Percentiles rank a stretch among this genome's conserved stretches.
These are phyloP conservation scores for Crithidia bombi DNA, from an alignment of 208 protist genomes.

Conservation along the genomic window DNA sequence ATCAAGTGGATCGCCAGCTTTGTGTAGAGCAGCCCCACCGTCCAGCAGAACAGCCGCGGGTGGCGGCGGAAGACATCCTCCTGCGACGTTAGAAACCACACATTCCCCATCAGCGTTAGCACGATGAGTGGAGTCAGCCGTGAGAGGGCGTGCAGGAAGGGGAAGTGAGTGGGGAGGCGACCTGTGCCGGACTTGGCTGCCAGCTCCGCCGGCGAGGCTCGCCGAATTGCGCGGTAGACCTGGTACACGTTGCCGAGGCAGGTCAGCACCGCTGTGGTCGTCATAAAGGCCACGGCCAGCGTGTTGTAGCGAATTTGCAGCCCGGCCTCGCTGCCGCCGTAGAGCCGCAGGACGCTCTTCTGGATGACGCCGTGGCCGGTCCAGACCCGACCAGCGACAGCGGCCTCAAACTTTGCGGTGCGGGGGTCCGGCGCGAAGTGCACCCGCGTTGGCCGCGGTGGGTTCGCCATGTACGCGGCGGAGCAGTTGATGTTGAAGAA, in stretches of 20 bases:
- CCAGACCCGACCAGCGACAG: constrained; percentile 35
- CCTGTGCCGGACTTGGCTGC: constrained; percentile 12
- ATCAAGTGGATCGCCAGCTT: constrained; percentile 86
- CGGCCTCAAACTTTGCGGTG: constrained; percentile 17
- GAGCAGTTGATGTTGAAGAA: constrained; percentile 65
- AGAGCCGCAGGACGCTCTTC: constrained; percentile 56
- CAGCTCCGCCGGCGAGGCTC: constrained; percentile 13
- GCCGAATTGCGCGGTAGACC: constrained; percentile 58
- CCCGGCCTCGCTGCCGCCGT: constrained; percentile 39
- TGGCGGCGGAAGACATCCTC: constrained; percentile 74
- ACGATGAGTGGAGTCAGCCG: constrained; percentile 55
- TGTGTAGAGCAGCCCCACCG: constrained; percentile 77
- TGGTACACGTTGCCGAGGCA: constrained; percentile 62
- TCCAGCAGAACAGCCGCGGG: constrained; percentile 86
- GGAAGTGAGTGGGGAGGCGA: constrained; percentile 25
- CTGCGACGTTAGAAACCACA: constrained; percentile 71
- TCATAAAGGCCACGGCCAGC: constrained; percentile 54
- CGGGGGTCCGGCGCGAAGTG: constrained; percentile 20
- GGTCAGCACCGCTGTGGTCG: constrained; percentile 43
- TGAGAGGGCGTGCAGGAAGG: constrained; percentile 71
- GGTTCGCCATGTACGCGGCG: constrained; percentile 41
- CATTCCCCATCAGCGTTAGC: constrained; percentile 54
- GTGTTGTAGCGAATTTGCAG: constrained; percentile 78
- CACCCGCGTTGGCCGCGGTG: constrained; percentile 34
- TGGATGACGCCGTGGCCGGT: constrained; percentile 55